Base-by-base conservation (phyloP, 768 basidiomycete species). In the Rhodocollybia butyracea region DNA sequence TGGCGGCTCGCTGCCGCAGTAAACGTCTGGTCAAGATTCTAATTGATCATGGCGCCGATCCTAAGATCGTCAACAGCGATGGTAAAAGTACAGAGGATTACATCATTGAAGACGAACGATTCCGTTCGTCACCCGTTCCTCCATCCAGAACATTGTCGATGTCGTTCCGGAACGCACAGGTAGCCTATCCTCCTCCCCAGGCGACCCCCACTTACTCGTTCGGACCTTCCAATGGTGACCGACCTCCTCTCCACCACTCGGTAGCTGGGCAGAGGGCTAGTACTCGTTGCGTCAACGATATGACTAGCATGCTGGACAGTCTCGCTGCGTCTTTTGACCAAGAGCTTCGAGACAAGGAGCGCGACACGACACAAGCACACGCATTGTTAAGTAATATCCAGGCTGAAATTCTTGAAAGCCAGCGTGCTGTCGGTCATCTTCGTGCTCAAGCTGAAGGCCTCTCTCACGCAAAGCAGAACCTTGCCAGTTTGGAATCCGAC, bases 51-150 rank as follows among this genome's bases (percentile, higher is more conserved):
- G 94, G 94, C 6, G 97, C 94, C 1, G 91, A 98, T 67, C 94
- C 96, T 4, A 97, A 97, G 71, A 84, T 98, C 59, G 79, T 85
- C 58, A 99, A 99, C 66, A 81, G 88, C 55, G 97, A 99, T 63
- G 91, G 93, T 46, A 98, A 98, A 75, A 94, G 88, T 57, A 91
- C 97, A 2, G 96, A 99, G 71, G 97, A 98, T 68, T 99, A 98
- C 65, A 98, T 99, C 60, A 80, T 99, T 32, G 97, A 99, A 69
- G 97, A 99, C 67, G 97, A 98, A 69, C 85, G 95, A 46, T 98
- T 98, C 74, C 82, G 96, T 36, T 90, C 91, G 1, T 96, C 94
- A 6, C 95, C 95, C 2, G 81, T 85, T 0, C 86, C 91, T 6
- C 80, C 84, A 12, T 86, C 90, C 8, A 82, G 89, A 46, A 71